Base-by-base conservation (phyloP, 1,284 basidiomycete species). In the Sutorius eximius region DNA sequence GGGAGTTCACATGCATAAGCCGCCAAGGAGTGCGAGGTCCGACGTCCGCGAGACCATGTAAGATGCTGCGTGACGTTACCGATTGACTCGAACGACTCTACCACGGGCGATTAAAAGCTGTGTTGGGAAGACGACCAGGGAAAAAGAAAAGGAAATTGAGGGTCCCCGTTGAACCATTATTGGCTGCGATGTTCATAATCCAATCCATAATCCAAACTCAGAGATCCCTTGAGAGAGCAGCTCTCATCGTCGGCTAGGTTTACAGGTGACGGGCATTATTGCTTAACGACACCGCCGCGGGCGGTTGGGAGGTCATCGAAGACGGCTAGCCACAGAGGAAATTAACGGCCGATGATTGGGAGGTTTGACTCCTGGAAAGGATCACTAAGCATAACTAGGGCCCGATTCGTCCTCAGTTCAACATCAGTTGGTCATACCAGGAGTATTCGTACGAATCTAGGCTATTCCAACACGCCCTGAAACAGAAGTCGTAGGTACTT, bases 361-460 rank as follows among this genome's bases (percentile, higher is more conserved):
- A 37, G 36, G 36, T 27, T 37, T 27, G 41, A 40, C 12, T 40
- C 22, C 5, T 29, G 20, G 30, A 30, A 15, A n/a, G 24, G 24
- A 27, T 27, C 24, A 7, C 37, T 20, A 27, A 8, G 20, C 22
- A 8, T 49, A 16, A 49, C 22, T 18, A 48, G 9, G 27, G 43
- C 20, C 18, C 27, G 8, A 30, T 49, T 29, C 16, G 45, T 51
- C 55, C 33, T 16, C 53, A 38, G 32, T 45, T 57, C 46, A n/a
- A n/a, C n/a, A 37, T 45, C 50, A 37, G 27, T 58, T 52, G 53
- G 44, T 57, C 62, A 53, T 58, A 55, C 16, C 41, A 38, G 51
- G 27, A 24, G 29, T 8, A 16, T 45, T 46, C 36, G 30, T 52
- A 62, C 33, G 42, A 52, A 53, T 60, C 51, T 55, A 46, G n/a